Percentiles rank a stretch among this genome's conserved stretches.
phyloP scores from a whole-genome alignment of 768 basidiomycete species.

The Tubosaeta brunneosetosa region DNA sequence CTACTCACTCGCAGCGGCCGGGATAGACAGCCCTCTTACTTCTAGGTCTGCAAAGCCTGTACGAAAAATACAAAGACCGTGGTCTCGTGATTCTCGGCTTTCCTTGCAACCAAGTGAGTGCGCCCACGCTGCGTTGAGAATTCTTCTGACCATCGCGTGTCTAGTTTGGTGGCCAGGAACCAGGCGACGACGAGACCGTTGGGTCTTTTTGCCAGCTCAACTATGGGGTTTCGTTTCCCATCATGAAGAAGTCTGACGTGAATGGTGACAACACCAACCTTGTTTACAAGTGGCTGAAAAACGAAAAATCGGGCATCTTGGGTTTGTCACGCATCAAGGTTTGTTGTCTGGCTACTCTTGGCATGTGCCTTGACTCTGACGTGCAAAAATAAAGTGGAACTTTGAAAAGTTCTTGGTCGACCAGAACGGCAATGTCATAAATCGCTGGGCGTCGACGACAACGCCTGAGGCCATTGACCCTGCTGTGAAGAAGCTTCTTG shows the following conservation, averaged over 20 bases:
- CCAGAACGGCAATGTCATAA: conserved; percentile 68
- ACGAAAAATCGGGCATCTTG: conserved; percentile 66
- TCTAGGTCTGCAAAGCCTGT: conserved; percentile 69
- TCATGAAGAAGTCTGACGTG: conserved; percentile 92
- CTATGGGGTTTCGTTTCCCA: conserved; percentile 85
- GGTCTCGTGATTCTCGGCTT: conserved; percentile 82
- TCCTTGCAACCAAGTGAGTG: conserved; percentile 78
- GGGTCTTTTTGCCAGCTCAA: conserved; percentile 71
- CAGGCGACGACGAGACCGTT: conserved; percentile 73
- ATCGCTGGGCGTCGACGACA: conserved; percentile 75
- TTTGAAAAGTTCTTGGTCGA: conserved; percentile 88
- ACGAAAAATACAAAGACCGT: conserved; percentile 76
- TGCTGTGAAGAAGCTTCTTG: conserved; percentile 59
- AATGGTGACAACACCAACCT: conserved; percentile 84
- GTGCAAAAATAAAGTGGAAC: conserved; percentile 59
- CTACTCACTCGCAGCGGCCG: background rate
- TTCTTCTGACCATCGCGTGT: background rate
- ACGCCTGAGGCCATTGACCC: conserved; percentile 59
- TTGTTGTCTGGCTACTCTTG: conserved; percentile 8
- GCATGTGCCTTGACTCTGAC: background rate
- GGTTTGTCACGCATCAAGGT: conserved; percentile 76
- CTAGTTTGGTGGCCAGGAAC: conserved; percentile 84
- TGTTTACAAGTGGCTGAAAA: conserved; percentile 83
- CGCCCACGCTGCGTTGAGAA: background rate
- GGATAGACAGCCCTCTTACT: background rate